Percentiles rank a stretch among this genome's conserved stretches.
These are phyloP conservation scores for Stramenopiles sp. DNA, from an alignment of 352 stramenopile species.

Conservation along the genomic window DNA sequence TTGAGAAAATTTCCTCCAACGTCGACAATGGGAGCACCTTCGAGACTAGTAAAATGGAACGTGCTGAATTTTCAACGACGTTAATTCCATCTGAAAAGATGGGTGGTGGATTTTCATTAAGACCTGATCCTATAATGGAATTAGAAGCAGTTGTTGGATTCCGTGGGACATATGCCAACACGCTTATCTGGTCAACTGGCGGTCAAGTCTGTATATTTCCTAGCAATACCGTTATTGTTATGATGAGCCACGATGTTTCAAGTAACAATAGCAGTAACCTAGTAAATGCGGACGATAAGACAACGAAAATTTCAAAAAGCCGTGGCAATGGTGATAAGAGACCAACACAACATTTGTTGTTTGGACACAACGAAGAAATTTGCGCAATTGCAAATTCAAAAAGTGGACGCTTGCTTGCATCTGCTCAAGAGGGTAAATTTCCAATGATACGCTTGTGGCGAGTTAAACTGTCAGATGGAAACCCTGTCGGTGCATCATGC, in stretches of 20 bases:
- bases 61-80: too few species aligned
- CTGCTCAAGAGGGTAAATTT: slow-evolving; percentile 24
- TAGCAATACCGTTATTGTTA: slow-evolving; percentile 37
- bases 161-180: slow-evolving; percentile 30
- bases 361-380: slow-evolving; percentile 25
- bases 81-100: too few species aligned
- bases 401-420: slow-evolving; percentile 28
- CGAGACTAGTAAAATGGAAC: too few species aligned
- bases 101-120: too few species aligned
- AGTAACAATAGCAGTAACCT: too few species aligned
- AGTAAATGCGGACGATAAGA: too few species aligned
- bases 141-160: too few species aligned
- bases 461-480: slow-evolving; percentile 12
- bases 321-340: not conserved
- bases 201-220: slow-evolving; percentile 33
- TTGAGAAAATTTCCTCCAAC: too few species aligned
- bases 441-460: slow-evolving; percentile 6
- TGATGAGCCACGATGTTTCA: too few species aligned
- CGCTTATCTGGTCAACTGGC: slow-evolving; percentile 32
- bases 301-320: slow-evolving; percentile 10
- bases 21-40: too few species aligned
- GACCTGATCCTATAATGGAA: too few species aligned
- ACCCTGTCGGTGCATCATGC: not conserved
- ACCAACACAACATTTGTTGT: slow-evolving; percentile 24
- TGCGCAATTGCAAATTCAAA: slow-evolving; percentile 27